Evolutionary conservation across 164 flowering plant genomes (phyloP).

Genomic region (Amborella trichopoda): DNA sequence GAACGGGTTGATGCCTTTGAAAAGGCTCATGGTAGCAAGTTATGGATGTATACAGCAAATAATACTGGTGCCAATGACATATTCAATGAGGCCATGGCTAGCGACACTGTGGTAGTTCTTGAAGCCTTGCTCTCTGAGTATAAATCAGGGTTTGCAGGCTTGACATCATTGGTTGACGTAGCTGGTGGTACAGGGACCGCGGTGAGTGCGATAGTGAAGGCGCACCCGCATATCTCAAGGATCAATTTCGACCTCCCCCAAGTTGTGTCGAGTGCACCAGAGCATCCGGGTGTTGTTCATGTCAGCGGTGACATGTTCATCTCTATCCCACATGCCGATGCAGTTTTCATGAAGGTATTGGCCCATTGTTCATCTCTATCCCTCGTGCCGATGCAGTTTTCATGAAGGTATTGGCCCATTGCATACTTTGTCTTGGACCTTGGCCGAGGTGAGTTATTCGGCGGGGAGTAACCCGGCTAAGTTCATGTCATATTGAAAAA

Average conservation of each 20-base stretch:
- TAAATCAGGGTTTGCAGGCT: slow-evolving; percentile 2
- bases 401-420: too few relatives aligned
- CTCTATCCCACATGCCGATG: slow-evolving; percentile 21
- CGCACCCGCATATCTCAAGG: slow-evolving; percentile 5
- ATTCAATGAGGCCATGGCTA: slow-evolving; percentile 7
- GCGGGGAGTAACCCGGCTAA: too few relatives aligned
- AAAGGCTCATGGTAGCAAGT: slow-evolving; percentile 23
- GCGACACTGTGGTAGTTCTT: slow-evolving; percentile 2
- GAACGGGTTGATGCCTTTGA: slow-evolving; percentile 28
- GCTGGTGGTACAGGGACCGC: slow-evolving; percentile 8
- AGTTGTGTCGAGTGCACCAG: slow-evolving; percentile 5
- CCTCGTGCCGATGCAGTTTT: slow-evolving; percentile 27
- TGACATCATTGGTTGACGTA: slow-evolving; percentile 6
- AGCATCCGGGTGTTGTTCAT: background rate
- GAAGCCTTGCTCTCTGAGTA: slow-evolving; percentile 3
- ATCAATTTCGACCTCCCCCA: slow-evolving; percentile 9
- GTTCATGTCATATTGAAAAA: too few relatives aligned
- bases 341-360: slow-evolving; percentile 36
- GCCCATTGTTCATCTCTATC: background rate
- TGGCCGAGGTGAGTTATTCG: too few relatives aligned
- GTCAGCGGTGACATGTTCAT: background rate
- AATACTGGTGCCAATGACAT: slow-evolving; percentile 1
- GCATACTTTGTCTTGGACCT: too few relatives aligned
- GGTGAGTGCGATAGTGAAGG: slow-evolving; percentile 2
- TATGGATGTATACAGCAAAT: background rate